phyloP scores from a whole-genome alignment of 2,329 filamentous ascomycete genomes.

The Paraphaeosphaeria minitans region DNA sequence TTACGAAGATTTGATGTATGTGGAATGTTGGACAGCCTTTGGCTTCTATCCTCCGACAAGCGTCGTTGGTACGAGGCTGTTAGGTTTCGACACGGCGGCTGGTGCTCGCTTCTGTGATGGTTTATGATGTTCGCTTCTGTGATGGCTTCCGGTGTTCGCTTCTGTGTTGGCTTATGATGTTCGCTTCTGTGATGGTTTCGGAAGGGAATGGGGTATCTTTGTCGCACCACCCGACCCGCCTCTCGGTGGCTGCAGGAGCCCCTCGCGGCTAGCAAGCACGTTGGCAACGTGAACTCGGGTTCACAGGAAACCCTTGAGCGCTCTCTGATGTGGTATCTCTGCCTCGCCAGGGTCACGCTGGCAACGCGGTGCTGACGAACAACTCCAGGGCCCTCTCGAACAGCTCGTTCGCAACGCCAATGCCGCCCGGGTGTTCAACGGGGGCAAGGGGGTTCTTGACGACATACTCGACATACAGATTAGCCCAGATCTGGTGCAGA shows the following conservation, averaged over 20 bases:
- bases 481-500: constrained; percentile 97
- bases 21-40: neutral
- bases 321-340: neutral
- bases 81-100: neutral
- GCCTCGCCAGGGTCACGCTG: constrained; percentile 26
- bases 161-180: neutral
- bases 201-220: neutral
- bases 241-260: neutral
- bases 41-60: neutral
- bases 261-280: neutral
- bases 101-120: no score
- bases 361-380: constrained; percentile 64
- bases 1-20: neutral
- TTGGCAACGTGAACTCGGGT: neutral
- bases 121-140: neutral
- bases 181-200: neutral
- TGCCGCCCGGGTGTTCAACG: constrained; percentile 63
- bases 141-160: neutral
- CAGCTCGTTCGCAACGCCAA: constrained; percentile 68
- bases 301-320: no score
- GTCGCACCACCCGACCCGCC: neutral
- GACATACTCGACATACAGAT: constrained; percentile 93
- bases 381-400: constrained; percentile 73
- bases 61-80: neutral
- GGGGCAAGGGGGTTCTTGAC: constrained; percentile 69